Evolutionary conservation across 352 stramenopile genomes (phyloP).

Genomic region (Aphanomyces stellatus): DNA sequence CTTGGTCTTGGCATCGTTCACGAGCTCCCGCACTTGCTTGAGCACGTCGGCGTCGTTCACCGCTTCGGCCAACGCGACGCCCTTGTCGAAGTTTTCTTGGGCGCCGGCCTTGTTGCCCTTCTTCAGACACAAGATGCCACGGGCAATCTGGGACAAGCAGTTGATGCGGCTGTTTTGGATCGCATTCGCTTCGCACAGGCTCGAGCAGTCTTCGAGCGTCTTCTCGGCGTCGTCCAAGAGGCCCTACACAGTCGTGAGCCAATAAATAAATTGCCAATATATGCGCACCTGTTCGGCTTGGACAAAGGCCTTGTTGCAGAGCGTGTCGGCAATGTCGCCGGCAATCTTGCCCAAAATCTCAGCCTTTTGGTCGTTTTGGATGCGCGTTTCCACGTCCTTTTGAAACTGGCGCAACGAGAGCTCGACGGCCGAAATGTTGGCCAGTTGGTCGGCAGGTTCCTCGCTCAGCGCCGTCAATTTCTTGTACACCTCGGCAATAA

Average conservation of each 20-base stretch:
- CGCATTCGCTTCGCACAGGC: background rate
- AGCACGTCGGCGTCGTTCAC: slow-evolving; percentile 15
- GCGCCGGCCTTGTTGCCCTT: slow-evolving; percentile 13
- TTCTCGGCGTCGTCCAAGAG: slow-evolving; percentile 12
- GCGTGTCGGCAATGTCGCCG: slow-evolving; percentile 18
- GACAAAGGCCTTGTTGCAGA: slow-evolving; percentile 20
- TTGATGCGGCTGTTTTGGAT: slow-evolving; percentile 19
- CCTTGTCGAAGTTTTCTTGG: slow-evolving; percentile 10
- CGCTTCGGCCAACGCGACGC: slow-evolving; percentile 1
- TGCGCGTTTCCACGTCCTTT: slow-evolving; percentile 15
- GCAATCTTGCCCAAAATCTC: slow-evolving; percentile 18
- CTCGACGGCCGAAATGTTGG: slow-evolving; percentile 2
- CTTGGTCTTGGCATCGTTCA: slow-evolving; percentile 13
- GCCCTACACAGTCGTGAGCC: slow-evolving; percentile 1
- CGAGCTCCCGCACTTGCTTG: slow-evolving; percentile 13
- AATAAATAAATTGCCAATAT: no score
- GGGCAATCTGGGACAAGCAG: slow-evolving; percentile 12
- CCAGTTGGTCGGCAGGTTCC: slow-evolving; percentile 21
- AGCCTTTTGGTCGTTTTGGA: slow-evolving; percentile 17
- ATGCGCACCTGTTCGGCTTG: slow-evolving; percentile 12
- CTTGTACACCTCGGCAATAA: slow-evolving; percentile 24
- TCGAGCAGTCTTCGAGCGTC: slow-evolving; percentile 8
- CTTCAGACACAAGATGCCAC: slow-evolving; percentile 17
- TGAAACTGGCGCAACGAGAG: slow-evolving; percentile 13
- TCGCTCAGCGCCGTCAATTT: slow-evolving; percentile 52